A percentile compares a stretch with the other conserved stretches of the same genome.
Conservation (phyloP, 2,329 filamentous ascomycete genomes). For the Diplodia scrobiculata region DNA sequence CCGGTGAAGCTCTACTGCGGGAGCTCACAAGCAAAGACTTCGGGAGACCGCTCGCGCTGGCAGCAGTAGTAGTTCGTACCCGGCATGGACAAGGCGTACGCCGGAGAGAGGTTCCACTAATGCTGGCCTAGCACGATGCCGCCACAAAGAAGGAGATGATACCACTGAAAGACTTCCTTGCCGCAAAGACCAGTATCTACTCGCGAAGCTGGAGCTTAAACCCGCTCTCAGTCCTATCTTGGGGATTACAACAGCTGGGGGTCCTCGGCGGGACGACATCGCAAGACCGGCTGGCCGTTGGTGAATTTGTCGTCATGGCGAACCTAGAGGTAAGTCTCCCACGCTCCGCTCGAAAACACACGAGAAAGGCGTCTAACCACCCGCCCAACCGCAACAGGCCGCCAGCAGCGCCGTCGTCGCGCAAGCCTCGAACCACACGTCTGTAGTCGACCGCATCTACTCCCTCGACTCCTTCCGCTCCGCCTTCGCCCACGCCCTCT, state of each 20-base stretch:
- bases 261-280: constrained; percentile 54
- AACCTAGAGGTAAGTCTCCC: constrained; percentile 57
- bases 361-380: not conserved
- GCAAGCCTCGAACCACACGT: constrained; percentile 40
- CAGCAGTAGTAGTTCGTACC: constrained; percentile 65
- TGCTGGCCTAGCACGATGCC: constrained; percentile 62
- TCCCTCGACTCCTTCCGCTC: constrained; percentile 42
- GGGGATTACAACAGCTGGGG: constrained; percentile 73
- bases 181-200: constrained; percentile 70
- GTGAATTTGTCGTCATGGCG: constrained; percentile 66
- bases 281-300: constrained; percentile 61
- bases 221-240: constrained; percentile 71
- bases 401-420: constrained; percentile 49
- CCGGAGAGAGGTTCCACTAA: not conserved
- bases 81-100: not conserved
- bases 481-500: constrained; percentile 39
- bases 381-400: constrained; percentile 32
- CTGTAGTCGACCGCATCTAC: constrained; percentile 42
- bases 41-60: constrained; percentile 78
- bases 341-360: not conserved
- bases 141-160: constrained; percentile 69
- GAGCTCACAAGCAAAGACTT: constrained; percentile 75
- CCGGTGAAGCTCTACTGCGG: constrained; percentile 65
- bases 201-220: constrained; percentile 67
- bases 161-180: constrained; percentile 68